Percentiles rank a stretch among this genome's conserved stretches.
Evolutionary conservation across 177 flowering plant species (phyloP).

Genomic region (Vitis hybrid): DNA sequence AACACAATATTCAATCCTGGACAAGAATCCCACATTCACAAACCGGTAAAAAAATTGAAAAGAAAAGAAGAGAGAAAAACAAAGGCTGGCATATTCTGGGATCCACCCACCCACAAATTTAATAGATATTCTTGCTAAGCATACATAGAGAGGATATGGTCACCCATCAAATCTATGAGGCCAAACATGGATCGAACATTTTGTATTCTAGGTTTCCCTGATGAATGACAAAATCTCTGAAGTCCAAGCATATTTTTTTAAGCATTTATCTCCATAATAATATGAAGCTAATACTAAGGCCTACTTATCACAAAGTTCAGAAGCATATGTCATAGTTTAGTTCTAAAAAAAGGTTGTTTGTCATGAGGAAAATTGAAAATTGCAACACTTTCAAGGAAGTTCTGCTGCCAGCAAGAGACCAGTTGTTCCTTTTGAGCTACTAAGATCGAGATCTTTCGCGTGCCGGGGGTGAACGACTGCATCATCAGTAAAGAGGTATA

Average conservation of each 20-base stretch:
- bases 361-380: neutral
- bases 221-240: neutral
- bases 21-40: too few species aligned
- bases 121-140: too few species aligned
- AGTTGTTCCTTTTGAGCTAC: neutral
- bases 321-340: neutral
- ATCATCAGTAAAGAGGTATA: neutral
- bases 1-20: too few species aligned
- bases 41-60: too few species aligned
- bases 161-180: too few species aligned
- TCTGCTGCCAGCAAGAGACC: slow-evolving; percentile 2
- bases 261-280: neutral
- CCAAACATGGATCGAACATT: too few species aligned
- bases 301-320: neutral
- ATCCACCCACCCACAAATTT: too few species aligned
- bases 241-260: neutral
- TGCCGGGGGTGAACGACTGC: slow-evolving; percentile 43
- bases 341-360: neutral
- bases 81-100: too few species aligned
- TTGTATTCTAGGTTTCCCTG: too few species aligned
- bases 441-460: slow-evolving; percentile 33
- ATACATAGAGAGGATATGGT: too few species aligned
- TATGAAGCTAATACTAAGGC: neutral
- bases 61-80: too few species aligned
- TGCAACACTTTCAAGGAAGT: neutral